Evolutionary conservation across 371 early-diverging fungal genomes (phyloP), one percentile per base, ranked within the genome.

Genomic region (Saksenaea vasiformis): DNA sequence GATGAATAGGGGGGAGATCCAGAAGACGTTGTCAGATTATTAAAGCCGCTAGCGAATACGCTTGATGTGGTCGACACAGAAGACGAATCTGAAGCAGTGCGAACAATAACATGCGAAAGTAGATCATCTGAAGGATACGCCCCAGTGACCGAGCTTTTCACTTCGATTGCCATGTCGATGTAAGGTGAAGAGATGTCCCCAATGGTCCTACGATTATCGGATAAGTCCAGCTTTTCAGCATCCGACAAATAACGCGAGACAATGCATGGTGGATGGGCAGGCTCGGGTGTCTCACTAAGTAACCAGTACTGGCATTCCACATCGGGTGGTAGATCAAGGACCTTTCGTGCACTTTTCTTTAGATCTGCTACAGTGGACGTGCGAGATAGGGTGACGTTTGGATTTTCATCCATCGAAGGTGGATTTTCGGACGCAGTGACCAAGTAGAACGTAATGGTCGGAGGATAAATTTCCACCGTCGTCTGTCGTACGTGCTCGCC

Each of bases 171-270:
- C 13, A 59, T 13, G 77, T 85, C 83, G 26, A 68, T 74, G 27
- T 87, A 76, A 19, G 90, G 90, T 2, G 86, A 74, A 51, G 80
- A 68, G 3, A 65, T 35, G 17, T 65, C 64, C 28, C 35, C 37
- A 19, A 68, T 17, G 1, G 58, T 51, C 13, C 39, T 27, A 13
- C 43, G 13, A 4, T 51, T 36, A 7, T 62, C 41, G 36, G n/a
- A 31, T 1, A 62, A 24, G 22, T 58, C 53, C 27, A 66, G 34
- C 22, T 43, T 28, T 37, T 66, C 66, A 11, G 47, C 65, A 34
- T 67, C 58, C 8, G 17, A 13, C 31, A 67, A 31, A 44, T 7
- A 11, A 44, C 47, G 11, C 26, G 31, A 13, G 1, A 58, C 13
- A 24, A 67, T 36, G 19, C 15, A 35, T 1, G 64, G 59, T 15